Conservation (phyloP, 495 filamentous ascomycete species). For the Xylaria cubensis region DNA sequence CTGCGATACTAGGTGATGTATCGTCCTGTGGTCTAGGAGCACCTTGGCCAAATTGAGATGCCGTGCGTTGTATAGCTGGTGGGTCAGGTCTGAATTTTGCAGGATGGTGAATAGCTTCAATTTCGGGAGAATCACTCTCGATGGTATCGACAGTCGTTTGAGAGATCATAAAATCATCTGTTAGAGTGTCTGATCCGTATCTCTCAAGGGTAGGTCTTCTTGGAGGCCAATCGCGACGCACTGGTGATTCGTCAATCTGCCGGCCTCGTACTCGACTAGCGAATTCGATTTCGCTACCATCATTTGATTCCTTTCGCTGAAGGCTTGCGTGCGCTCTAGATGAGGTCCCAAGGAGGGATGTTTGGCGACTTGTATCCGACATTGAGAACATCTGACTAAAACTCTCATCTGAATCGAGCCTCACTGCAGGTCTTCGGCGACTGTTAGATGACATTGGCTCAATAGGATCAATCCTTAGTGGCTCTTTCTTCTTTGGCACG, state of each 20-base stretch:
- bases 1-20: slow-evolving; percentile 49
- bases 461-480: slow-evolving; percentile 42
- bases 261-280: slow-evolving; percentile 47
- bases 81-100: slow-evolving; percentile 7
- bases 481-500: slow-evolving; percentile 39
- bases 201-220: slow-evolving; percentile 31
- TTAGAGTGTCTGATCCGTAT: slow-evolving; percentile 45
- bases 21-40: slow-evolving; percentile 39
- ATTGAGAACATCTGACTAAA: slow-evolving; percentile 80
- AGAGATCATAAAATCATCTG: slow-evolving; percentile 53
- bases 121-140: slow-evolving; percentile 33
- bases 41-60: slow-evolving; percentile 12
- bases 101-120: slow-evolving; percentile 17
- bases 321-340: slow-evolving; percentile 39
- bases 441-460: slow-evolving; percentile 36
- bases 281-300: slow-evolving; percentile 40
- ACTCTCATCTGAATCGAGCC: slow-evolving; percentile 80
- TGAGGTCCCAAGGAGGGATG: slow-evolving; percentile 45
- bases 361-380: slow-evolving; percentile 65
- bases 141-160: slow-evolving; percentile 52
- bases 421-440: slow-evolving; percentile 51
- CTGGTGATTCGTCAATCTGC: slow-evolving; percentile 42
- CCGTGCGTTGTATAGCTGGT: slow-evolving; percentile 11
- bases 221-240: slow-evolving; percentile 28
- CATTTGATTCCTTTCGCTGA: slow-evolving; percentile 29